Evolutionary conservation across 257 asterid species (phyloP).

Genomic region (Plantago major): DNA sequence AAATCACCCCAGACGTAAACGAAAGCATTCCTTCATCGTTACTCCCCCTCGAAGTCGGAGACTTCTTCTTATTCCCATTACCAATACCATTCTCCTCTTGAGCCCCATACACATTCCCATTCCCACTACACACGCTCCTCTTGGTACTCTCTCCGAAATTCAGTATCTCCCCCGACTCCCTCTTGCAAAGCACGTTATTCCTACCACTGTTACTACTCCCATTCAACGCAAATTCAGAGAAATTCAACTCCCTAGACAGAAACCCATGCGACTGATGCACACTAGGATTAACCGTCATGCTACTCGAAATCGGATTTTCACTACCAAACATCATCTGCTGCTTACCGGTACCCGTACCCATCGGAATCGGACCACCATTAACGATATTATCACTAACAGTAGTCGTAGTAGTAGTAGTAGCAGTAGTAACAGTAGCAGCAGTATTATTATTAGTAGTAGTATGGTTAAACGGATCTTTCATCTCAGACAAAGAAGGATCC

Average conservation of each 20-base stretch:
- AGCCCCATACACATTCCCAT: slow-evolving; percentile 40
- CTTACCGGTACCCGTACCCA: slow-evolving; percentile 9
- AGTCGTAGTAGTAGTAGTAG: not conserved
- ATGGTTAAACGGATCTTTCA: slow-evolving; percentile 29
- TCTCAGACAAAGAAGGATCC: slow-evolving; percentile 47
- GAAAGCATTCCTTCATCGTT: slow-evolving; percentile 77
- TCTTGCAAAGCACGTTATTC: slow-evolving; percentile 35
- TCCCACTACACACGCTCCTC: slow-evolving; percentile 20
- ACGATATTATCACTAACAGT: slow-evolving; percentile 7
- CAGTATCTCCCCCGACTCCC: slow-evolving; percentile 55
- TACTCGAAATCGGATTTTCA: slow-evolving; percentile 38
- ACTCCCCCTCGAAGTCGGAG: slow-evolving; percentile 49
- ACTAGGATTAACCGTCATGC: slow-evolving; percentile 41
- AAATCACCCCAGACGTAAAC: slow-evolving; percentile 55
- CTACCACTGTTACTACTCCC: slow-evolving; percentile 30
- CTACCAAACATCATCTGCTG: slow-evolving; percentile 29
- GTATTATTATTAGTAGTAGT: not conserved
- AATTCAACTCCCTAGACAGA: slow-evolving; percentile 42
- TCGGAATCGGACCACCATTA: slow-evolving; percentile 27
- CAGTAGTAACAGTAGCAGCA: not conserved
- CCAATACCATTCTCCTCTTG: slow-evolving; percentile 13
- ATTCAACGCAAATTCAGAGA: slow-evolving; percentile 43
- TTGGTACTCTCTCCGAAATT: slow-evolving; percentile 47
- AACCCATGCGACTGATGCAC: slow-evolving; percentile 37
- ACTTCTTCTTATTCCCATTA: slow-evolving; percentile 34